Evolutionary conservation across 1,139 yeast genomes (phyloP).

Genomic region (Debaryomycetaceae sp.): DNA sequence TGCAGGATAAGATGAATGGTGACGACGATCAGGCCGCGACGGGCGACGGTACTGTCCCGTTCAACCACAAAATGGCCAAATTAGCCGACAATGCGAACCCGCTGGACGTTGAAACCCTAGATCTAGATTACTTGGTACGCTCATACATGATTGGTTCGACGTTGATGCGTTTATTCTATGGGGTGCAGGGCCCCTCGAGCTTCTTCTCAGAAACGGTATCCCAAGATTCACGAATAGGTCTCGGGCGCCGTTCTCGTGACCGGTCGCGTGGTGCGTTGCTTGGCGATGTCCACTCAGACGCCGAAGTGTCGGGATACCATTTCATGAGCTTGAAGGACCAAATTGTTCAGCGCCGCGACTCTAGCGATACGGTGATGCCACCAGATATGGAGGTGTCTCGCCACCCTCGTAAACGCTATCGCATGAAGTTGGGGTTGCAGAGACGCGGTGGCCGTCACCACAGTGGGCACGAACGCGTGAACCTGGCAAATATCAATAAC

Average conservation of each 20-base stretch:
- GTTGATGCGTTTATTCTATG: constrained; percentile 25
- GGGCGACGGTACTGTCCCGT: constrained; percentile 16
- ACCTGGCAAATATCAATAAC: background rate
- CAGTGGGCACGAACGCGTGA: background rate
- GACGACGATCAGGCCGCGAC: constrained; percentile 18
- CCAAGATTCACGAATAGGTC: too few relatives aligned
- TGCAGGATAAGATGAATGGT: constrained; percentile 46
- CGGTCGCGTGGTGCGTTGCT: background rate
- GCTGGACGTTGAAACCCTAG: constrained; percentile 33
- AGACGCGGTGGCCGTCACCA: constrained; percentile 6
- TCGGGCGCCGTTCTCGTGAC: constrained; percentile 1
- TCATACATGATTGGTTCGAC: constrained; percentile 26
- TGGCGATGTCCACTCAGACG: constrained; percentile 1
- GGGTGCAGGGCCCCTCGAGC: constrained; percentile 6
- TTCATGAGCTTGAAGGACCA: constrained; percentile 26
- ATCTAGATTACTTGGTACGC: constrained; percentile 24
- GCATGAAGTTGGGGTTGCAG: constrained; percentile 28
- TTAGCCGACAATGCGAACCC: constrained; percentile 27
- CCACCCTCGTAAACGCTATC: constrained; percentile 25
- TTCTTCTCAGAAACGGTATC: too few relatives aligned
- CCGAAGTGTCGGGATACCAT: constrained; percentile 11
- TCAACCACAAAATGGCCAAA: constrained; percentile 27
- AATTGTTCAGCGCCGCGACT: constrained; percentile 2
- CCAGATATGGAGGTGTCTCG: constrained; percentile 13
- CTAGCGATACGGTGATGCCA: background rate